Percentiles rank a stretch among this genome's conserved stretches.
Conservation (phyloP, 352 stramenopile species). For the Globisporangium heterothallicum region DNA sequence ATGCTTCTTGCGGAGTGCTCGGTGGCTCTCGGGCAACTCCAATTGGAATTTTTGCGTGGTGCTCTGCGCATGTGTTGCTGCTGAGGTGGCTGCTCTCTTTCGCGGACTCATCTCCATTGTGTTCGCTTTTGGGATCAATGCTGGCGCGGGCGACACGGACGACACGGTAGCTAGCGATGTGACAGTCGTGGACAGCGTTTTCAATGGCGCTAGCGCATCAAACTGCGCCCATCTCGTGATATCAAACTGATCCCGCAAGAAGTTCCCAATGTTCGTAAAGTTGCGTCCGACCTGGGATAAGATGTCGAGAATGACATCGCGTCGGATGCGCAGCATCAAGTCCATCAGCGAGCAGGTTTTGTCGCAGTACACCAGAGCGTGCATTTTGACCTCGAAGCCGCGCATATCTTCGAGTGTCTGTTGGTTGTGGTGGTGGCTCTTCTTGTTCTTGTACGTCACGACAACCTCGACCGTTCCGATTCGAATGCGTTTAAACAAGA, state of each 20-base stretch:
- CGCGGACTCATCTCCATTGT: conserved; percentile 13
- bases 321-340: conserved; percentile 64
- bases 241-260: conserved; percentile 77
- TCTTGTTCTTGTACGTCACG: conserved; percentile 82
- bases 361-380: conserved; percentile 82
- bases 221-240: conserved; percentile 60
- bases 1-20: conserved; percentile 33
- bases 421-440: conserved; percentile 20
- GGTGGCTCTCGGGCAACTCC: conserved; percentile 39
- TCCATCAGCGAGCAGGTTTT: conserved; percentile 80
- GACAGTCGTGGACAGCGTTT: conserved; percentile 31
- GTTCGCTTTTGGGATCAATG: conserved; percentile 13
- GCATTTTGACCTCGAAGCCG: conserved; percentile 81
- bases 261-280: conserved; percentile 83
- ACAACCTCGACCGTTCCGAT: conserved; percentile 72
- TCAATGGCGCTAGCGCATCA: conserved; percentile 58
- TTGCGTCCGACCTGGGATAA: conserved; percentile 81
- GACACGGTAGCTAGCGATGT: conserved; percentile 23
- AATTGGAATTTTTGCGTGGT: conserved; percentile 32
- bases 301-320: conserved; percentile 77
- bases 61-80: conserved; percentile 2
- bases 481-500: conserved; percentile 78
- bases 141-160: conserved; percentile 2
- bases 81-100: conserved; percentile 1
- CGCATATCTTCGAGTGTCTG: conserved; percentile 81